phyloP scores from a whole-genome alignment of 208 protist genomes.

The Leishmania major region DNA sequence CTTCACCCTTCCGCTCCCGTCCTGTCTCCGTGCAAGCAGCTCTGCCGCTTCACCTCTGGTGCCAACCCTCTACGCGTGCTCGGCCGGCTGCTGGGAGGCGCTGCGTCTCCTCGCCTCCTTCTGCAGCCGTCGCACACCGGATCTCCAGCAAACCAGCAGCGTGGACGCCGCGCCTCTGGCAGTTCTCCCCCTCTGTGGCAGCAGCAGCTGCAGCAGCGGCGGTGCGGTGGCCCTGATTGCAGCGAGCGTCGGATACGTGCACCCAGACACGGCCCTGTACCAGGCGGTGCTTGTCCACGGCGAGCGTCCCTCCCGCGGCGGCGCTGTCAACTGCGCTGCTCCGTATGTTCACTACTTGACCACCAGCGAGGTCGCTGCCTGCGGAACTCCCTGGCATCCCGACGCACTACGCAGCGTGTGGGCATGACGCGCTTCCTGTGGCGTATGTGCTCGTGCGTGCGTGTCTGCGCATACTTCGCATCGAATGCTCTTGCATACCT shows the following conservation, averaged over 20 bases:
- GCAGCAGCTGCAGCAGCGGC: neutral
- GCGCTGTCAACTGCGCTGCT: neutral
- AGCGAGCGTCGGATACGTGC: neutral
- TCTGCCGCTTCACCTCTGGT: neutral
- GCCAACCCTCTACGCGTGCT: neutral
- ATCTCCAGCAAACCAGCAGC: neutral
- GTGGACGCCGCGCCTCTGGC: conserved; percentile 3
- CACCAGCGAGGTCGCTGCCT: neutral
- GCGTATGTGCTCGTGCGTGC: neutral
- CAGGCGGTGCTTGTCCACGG: neutral
- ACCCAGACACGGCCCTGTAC: neutral
- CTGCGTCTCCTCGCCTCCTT: neutral
- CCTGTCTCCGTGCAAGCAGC: neutral
- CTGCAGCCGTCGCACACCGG: neutral
- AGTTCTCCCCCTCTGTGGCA: neutral
- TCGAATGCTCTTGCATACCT: neutral
- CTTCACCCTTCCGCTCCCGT: neutral
- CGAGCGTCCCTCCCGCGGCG: neutral
- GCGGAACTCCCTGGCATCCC: neutral
- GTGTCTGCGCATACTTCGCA: neutral
- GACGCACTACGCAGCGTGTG: neutral
- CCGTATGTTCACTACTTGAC: neutral
- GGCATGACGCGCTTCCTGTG: neutral
- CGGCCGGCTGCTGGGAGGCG: neutral
- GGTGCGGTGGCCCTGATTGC: conserved; percentile 2